Evolutionary conservation across 371 early-diverging fungal genomes (phyloP).

Genomic region (Umbelopsis sp.): DNA sequence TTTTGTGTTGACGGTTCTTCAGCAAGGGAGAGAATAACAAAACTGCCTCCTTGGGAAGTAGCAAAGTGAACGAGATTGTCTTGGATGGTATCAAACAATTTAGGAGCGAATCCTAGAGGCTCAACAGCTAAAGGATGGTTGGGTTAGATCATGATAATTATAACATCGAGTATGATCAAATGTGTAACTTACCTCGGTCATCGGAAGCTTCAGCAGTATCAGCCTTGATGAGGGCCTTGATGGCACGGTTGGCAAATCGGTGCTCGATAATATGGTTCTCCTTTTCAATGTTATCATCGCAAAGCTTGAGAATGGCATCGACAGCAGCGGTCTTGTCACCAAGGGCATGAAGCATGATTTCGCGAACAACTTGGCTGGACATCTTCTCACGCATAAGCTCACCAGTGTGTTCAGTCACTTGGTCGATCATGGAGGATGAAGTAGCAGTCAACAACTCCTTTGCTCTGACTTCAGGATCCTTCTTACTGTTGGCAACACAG

Average conservation of each 20-base stretch:
- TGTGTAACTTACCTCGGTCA: slow-evolving; percentile 41
- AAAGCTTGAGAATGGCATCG: slow-evolving; percentile 53
- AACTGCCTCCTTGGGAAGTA: slow-evolving; percentile 50
- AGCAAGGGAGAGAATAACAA: slow-evolving; percentile 62
- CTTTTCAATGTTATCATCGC: slow-evolving; percentile 48
- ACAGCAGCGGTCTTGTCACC: slow-evolving; percentile 56
- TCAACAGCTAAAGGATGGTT: slow-evolving; percentile 28
- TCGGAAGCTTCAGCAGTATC: slow-evolving; percentile 57
- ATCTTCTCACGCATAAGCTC: slow-evolving; percentile 63
- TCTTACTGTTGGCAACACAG: slow-evolving; percentile 56
- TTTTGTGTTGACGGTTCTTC: slow-evolving; percentile 61
- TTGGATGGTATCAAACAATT: slow-evolving; percentile 43
- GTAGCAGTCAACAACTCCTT: slow-evolving; percentile 64
- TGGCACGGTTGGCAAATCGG: slow-evolving; percentile 60
- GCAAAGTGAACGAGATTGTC: slow-evolving; percentile 47
- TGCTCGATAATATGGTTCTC: slow-evolving; percentile 60
- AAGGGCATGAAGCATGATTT: slow-evolving; percentile 72
- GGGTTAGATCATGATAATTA: too few species aligned
- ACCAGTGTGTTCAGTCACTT: slow-evolving; percentile 57
- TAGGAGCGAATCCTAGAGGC: slow-evolving; percentile 52
- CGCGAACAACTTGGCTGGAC: slow-evolving; percentile 71
- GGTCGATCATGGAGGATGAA: slow-evolving; percentile 62
- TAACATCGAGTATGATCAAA: background rate
- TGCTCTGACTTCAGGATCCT: slow-evolving; percentile 66
- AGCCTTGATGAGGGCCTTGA: slow-evolving; percentile 63